Evolutionary conservation across 345 rosid species (phyloP), one percentile per base, ranked within the genome.

Genomic region (Populus nigra): DNA sequence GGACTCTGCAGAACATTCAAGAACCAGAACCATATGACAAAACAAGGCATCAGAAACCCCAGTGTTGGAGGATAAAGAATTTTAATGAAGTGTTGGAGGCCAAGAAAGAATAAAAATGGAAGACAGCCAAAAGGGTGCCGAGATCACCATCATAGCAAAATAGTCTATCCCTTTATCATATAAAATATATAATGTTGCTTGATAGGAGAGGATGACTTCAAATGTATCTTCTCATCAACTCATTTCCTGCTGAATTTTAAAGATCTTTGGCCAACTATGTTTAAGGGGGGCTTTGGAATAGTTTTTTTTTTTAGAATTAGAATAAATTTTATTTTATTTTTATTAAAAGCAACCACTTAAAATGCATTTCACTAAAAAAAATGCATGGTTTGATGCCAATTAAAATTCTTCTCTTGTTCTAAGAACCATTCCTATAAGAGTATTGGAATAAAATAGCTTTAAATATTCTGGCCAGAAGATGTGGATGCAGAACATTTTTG

Each of bases 21-120:
- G 78, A 31, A 69, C 53, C 17, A 55, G 55, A 68, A 76, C 57
- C 10, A 61, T 31, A 31, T 20, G 74, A 72, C 65, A 22, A 7
- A 39, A 38, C 16, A 65, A 78, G 65, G 77, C 79, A 82, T 82
- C 79, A 71, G 81, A 74, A 78, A 73, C 85, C 71, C 74, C 75
- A 43, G 16, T 68, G 8, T 31, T 77, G 73, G 73, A 71, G 73
- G 80, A 76, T 62, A 76, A 67, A 72, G 65, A 77, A 81, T 79
- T 78, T 73, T 53, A 33, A 49, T 38, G 73, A 41, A 20, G 12
- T 43, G 20, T 39, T 61, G 55, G 68, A 61, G 68, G 72, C 43
- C 53, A 45, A 36, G 62, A 65, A 55, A 66, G 67, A 74, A 85
- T 25, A 45, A 61, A 63, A 20, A 71, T 79, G 85, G 82, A 75